phyloP scores from a whole-genome alignment of 164 flowering plant species.

The Chloranthus sessilifolius region DNA sequence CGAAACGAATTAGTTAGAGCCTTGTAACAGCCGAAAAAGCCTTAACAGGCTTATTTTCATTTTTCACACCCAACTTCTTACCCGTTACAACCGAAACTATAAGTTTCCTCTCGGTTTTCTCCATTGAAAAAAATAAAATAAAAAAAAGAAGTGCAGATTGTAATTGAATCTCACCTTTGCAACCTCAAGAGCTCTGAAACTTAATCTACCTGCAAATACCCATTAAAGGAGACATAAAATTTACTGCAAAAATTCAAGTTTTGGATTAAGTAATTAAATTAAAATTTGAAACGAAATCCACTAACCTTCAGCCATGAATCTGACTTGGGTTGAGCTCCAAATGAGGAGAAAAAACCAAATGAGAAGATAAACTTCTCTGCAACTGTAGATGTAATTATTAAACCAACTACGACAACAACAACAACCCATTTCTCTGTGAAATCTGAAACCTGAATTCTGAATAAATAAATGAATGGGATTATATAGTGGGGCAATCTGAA shows the following conservation, averaged over 20 bases:
- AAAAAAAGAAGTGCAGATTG: background rate
- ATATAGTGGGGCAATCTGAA: too few species aligned
- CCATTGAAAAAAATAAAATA: background rate
- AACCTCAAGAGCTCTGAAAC: constrained; percentile 1
- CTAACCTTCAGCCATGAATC: constrained; percentile 45
- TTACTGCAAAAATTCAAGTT: too few species aligned
- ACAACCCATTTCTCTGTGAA: constrained; percentile 17
- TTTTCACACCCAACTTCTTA: too few species aligned
- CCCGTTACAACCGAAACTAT: too few species aligned
- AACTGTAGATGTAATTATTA: constrained; percentile 11
- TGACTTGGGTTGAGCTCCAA: constrained; percentile 27
- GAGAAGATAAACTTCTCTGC: constrained; percentile 19
- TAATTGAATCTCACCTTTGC: background rate
- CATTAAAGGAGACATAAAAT: too few species aligned
- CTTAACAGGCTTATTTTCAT: too few species aligned
- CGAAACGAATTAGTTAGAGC: too few species aligned
- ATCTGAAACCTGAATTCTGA: constrained; percentile 20
- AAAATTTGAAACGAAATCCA: constrained; percentile 7
- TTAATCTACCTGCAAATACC: background rate
- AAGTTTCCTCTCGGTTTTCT: too few species aligned
- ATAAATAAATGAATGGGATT: background rate
- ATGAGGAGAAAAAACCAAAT: constrained; percentile 33
- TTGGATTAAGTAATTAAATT: background rate
- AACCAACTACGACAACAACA: constrained; percentile 15
- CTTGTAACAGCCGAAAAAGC: too few species aligned